Evolutionary conservation across 805 yeast species (phyloP).

Genomic region (Wickerhamiella cacticola): DNA sequence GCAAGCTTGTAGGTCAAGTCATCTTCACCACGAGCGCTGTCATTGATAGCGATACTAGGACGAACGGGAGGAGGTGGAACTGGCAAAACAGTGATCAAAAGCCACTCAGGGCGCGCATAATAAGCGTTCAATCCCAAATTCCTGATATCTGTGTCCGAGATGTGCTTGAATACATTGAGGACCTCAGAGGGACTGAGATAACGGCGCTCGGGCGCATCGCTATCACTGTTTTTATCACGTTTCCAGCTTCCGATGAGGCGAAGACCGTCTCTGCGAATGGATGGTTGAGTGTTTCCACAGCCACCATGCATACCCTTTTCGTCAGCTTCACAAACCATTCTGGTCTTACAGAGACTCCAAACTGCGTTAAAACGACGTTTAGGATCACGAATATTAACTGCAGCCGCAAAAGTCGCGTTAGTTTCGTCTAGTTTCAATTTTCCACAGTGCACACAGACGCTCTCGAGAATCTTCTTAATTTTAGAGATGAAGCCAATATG

Average conservation of each 20-base stretch:
- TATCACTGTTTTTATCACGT: conserved; percentile 70
- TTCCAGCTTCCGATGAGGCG: conserved; percentile 99
- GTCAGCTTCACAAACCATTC: conserved; percentile 93
- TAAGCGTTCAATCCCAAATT: conserved; percentile 87
- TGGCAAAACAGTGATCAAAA: conserved; percentile 91
- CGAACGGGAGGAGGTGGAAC: conserved; percentile 99
- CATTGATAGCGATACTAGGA: conserved; percentile 96
- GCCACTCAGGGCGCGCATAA: conserved; percentile 98
- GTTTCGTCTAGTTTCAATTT: conserved; percentile 78
- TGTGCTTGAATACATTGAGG: conserved; percentile 82
- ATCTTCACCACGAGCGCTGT: conserved; percentile 97
- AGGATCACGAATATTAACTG: conserved; percentile 80
- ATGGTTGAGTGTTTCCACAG: conserved; percentile 95
- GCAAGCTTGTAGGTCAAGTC: conserved; percentile 96
- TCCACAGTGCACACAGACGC: conserved; percentile 98
- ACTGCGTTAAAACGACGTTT: conserved; percentile 94
- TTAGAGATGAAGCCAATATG: conserved; percentile 87
- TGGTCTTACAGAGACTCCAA: conserved; percentile 83
- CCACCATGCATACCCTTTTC: conserved; percentile 59
- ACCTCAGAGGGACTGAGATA: conserved; percentile 80
- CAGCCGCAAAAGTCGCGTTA: conserved; percentile 72
- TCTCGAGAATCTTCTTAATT: conserved; percentile 89
- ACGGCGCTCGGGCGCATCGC: conserved; percentile 84
- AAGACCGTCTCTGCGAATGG: conserved; percentile 89
- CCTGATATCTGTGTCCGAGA: conserved; percentile 67